Evolutionary conservation across 805 yeast genomes (phyloP), one percentile per base, ranked within the genome.

Genomic region (Candida maris): DNA sequence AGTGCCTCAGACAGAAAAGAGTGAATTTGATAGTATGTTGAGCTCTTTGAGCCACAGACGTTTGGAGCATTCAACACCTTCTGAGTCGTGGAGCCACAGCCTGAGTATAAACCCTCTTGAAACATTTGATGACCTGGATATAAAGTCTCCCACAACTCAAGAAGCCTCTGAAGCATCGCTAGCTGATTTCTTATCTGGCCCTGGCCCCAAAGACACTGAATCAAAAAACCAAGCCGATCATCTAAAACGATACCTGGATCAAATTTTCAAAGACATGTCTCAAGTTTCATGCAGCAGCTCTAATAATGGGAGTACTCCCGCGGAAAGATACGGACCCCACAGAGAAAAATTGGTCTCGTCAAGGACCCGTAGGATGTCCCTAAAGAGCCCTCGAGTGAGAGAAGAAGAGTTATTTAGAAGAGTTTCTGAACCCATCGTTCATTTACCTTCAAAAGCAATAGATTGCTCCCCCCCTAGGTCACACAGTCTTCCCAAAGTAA

Each of bases 401-500:
- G 12, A 21, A 12, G 24, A 8, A 21, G 12, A 8, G 24, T 21
- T 8, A 8, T 30, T 31, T 6, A 27, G 46, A 19, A 37, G 46
- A 22, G 41, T 37, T 17, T 42, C 49, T 8, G 46, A 42, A 23
- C 46, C 46, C 5, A 28, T 34, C 19, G 12, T 28, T 17, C n/a
- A 10, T 9, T 15, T 39, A 13, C 24, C 27, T 14, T 17, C 27
- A 5, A 9, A 22, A 6, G 4, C 30, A 2, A n/a, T 19, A 4
- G 14, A 12, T 8, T n/a, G 17, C 6, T 18, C 27, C 19, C 15
- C 12, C 4, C 9, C 4, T 6, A 19, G 39, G 17, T 39, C 39
- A 14, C 43, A 36, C 14, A 36, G 44, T 10, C 29, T 44, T 13
- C 48, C 48, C 5, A 41, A 41, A 22, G 48, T 44, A 26, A 44